Conservation (phyloP, 345 rosid species). For the Eucalyptus microcorys region DNA sequence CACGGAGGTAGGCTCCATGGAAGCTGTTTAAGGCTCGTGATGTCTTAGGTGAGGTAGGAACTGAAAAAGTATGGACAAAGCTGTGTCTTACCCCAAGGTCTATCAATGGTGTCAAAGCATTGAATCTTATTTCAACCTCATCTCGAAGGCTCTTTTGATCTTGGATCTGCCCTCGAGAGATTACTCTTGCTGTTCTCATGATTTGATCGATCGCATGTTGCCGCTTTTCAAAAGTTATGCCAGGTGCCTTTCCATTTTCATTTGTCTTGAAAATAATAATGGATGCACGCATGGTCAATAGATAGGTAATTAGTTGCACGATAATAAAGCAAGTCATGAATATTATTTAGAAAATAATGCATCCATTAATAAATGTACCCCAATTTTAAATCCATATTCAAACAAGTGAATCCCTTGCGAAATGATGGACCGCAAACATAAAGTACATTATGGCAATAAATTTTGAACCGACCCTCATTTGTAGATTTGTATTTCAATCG, state of each 20-base stretch:
- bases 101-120: background rate
- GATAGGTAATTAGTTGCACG: background rate
- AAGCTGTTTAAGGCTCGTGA: background rate
- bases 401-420: background rate
- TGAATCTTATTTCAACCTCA: background rate
- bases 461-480: background rate
- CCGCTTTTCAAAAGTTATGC: background rate
- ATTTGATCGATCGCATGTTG: background rate
- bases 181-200: background rate
- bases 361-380: background rate
- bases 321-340: background rate
- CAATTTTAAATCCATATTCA: background rate
- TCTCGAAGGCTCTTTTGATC: background rate
- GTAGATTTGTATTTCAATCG: background rate
- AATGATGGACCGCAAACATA: background rate
- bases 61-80: background rate
- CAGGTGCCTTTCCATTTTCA: background rate
- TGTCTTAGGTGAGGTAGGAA: background rate
- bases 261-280: background rate
- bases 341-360: background rate
- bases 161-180: background rate
- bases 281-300: background rate
- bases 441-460: fast-evolving
- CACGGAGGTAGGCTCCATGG: background rate
- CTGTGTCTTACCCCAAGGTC: background rate